A percentile compares a stretch with the other conserved stretches of the same genome.
These are phyloP conservation scores for Boletus rubroflammeus DNA, from an alignment of 768 basidiomycete genomes.

Conservation along the genomic window DNA sequence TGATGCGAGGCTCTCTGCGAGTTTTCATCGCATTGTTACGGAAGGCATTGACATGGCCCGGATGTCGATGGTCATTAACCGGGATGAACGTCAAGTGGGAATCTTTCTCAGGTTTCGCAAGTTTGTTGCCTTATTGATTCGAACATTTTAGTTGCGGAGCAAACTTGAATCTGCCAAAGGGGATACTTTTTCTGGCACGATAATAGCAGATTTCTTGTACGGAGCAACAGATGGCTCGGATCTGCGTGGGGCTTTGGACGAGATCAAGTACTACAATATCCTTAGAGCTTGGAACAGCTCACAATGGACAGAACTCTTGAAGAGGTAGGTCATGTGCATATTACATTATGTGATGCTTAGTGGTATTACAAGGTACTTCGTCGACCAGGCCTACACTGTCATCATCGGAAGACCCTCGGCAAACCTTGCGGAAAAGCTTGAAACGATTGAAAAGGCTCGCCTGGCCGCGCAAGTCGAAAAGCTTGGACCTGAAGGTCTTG, in stretches of 20 bases:
- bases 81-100: constrained; percentile 82
- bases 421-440: constrained; percentile 71
- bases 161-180: constrained; percentile 80
- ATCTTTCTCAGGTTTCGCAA: neutral
- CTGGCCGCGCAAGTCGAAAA: constrained; percentile 61
- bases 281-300: constrained; percentile 69
- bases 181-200: constrained; percentile 68
- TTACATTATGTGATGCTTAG: constrained; percentile 9
- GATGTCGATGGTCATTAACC: constrained; percentile 80
- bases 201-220: constrained; percentile 85
- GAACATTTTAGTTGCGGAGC: constrained; percentile 63
- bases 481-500: constrained; percentile 81
- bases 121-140: constrained; percentile 1
- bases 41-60: constrained; percentile 88
- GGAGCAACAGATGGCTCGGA: constrained; percentile 81
- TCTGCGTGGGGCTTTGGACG: constrained; percentile 67
- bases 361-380: constrained; percentile 59
- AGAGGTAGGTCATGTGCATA: constrained; percentile 49
- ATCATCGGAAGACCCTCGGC: constrained; percentile 89
- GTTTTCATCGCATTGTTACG: constrained; percentile 62
- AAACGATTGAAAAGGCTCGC: constrained; percentile 76
- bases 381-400: constrained; percentile 69
- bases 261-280: constrained; percentile 65
- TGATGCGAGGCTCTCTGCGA: constrained; percentile 59
- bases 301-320: constrained; percentile 75